phyloP scores from a whole-genome alignment of 768 basidiomycete genomes.

The Cystobasidium onofrii region DNA sequence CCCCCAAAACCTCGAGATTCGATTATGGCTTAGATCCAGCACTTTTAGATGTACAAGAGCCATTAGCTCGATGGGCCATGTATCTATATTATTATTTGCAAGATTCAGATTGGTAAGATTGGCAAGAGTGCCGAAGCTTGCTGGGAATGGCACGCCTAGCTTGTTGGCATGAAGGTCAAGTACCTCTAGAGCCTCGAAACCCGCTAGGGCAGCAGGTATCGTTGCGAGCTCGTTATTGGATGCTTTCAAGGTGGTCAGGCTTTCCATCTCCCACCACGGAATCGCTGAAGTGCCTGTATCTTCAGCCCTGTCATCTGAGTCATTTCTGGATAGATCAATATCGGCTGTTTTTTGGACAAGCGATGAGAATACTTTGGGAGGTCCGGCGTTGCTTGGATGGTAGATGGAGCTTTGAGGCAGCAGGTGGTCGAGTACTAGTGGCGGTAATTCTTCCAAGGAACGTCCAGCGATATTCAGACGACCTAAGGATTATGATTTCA shows the following conservation, averaged over 20 bases:
- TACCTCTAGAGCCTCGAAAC: conserved; percentile 23
- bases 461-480: conserved; percentile 14
- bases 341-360: neutral
- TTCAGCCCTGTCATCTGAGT: neutral
- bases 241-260: conserved; percentile 19
- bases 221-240: conserved; percentile 31
- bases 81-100: conserved; percentile 19
- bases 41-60: conserved; percentile 28
- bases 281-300: neutral
- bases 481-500: neutral
- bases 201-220: conserved; percentile 15
- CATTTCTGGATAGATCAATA: neutral
- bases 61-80: conserved; percentile 22
- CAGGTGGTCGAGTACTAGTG: conserved; percentile 1
- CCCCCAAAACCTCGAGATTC: conserved; percentile 25
- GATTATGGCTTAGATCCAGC: conserved; percentile 28
- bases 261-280: conserved; percentile 22
- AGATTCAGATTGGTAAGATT: conserved; percentile 31
- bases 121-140: neutral
- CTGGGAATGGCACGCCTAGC: conserved; percentile 18
- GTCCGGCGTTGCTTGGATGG: conserved; percentile 17
- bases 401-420: conserved; percentile 7
- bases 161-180: conserved; percentile 30
- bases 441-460: conserved; percentile 8
- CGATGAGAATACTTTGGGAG: neutral